A percentile compares a stretch with the other conserved stretches of the same genome.
phyloP scores from a whole-genome alignment of 2,329 filamentous ascomycete genomes.

The Sclerotinia trifoliorum region DNA sequence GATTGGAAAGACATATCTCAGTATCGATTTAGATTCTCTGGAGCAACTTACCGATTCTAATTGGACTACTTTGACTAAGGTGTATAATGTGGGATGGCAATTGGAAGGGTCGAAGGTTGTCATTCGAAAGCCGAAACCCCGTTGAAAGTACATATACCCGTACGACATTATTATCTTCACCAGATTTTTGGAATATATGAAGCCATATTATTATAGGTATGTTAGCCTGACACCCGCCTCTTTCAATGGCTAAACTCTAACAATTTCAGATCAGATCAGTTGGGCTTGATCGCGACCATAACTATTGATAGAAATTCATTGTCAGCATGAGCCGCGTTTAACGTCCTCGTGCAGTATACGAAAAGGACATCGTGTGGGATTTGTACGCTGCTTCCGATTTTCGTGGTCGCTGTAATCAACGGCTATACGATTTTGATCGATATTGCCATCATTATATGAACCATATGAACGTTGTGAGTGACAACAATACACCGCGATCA shows the following conservation, averaged over 20 bases:
- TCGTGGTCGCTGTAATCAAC: too few species aligned
- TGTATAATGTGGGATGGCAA: constrained; percentile 82
- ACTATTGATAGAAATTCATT: background rate
- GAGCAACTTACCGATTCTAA: constrained; percentile 64
- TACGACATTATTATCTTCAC: background rate
- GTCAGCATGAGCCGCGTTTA: background rate
- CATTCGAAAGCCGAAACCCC: constrained; percentile 63
- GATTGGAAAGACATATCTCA: constrained; percentile 77
- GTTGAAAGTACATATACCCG: constrained; percentile 35
- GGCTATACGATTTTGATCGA: background rate
- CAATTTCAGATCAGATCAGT: constrained; percentile 3
- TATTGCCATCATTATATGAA: background rate
- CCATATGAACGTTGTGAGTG: background rate
- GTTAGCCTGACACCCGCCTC: background rate
- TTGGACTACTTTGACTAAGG: constrained; percentile 70
- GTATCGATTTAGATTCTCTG: constrained; percentile 65
- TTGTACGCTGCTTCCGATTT: too few species aligned
- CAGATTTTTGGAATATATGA: constrained; percentile 6
- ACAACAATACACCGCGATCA: background rate
- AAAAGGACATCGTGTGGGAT: background rate
- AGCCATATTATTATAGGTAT: constrained; percentile 14
- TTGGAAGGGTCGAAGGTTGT: constrained; percentile 69
- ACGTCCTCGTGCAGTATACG: background rate
- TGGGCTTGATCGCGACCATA: background rate
- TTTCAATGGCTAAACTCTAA: background rate